These are phyloP conservation scores for Erucastrum elatum DNA, from an alignment of 345 rosid species.

Conservation along the genomic window DNA sequence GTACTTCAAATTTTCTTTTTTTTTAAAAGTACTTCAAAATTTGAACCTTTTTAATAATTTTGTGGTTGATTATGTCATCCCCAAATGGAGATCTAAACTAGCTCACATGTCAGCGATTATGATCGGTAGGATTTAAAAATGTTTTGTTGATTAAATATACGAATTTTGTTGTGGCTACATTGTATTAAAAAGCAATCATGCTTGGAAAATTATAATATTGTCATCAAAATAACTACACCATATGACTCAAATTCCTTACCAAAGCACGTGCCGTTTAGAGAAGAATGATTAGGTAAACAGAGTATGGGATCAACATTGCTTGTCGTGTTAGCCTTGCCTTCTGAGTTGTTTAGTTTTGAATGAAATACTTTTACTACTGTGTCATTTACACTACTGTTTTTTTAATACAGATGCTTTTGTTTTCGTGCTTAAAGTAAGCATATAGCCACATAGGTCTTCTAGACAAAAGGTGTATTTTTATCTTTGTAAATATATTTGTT, in stretches of 20 bases:
- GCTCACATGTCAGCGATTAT: slow-evolving; percentile 2
- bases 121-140: background rate
- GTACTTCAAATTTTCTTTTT: background rate
- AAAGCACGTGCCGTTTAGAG: slow-evolving; percentile 24
- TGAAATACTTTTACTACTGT: background rate
- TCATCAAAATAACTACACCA: slow-evolving; percentile 19
- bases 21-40: background rate
- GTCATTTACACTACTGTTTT: background rate
- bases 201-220: background rate
- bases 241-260: slow-evolving; percentile 7
- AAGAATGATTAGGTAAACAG: slow-evolving; percentile 10
- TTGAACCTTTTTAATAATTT: background rate
- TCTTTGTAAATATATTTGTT: background rate
- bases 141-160: background rate
- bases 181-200: slow-evolving; percentile 22
- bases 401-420: background rate
- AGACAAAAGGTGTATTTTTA: background rate
- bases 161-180: background rate
- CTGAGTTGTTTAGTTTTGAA: slow-evolving; percentile 9
- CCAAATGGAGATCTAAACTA: slow-evolving; percentile 2
- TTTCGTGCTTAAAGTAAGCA: background rate
- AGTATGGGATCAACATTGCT: slow-evolving; percentile 41
- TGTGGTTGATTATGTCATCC: background rate
- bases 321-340: slow-evolving; percentile 40
- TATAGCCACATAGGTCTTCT: background rate